Evolutionary conservation across 768 basidiomycete species (phyloP), one percentile per base, ranked within the genome.

Genomic region (Dacryopinax primogenitus): DNA sequence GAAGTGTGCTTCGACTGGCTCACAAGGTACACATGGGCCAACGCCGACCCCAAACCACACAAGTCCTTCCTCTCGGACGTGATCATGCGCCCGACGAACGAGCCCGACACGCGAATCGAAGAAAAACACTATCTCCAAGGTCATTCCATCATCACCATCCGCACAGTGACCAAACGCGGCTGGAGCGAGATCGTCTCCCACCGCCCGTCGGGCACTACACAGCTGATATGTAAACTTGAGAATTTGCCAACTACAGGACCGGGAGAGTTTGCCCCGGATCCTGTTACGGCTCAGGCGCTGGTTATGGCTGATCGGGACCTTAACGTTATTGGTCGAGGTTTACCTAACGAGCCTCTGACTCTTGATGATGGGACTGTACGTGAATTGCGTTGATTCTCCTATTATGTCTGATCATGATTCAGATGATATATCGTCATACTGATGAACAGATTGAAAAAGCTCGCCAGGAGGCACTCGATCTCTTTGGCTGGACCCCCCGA

Each of bases 1-100:
- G 92, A 97, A 72, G 95, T 98, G 35, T 95, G 92, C 75, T 94
- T 98, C 72, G 96, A 99, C 73, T 98, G 94, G 92, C 80, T 99
- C 18, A 88, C 92, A 11, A 82, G 96, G 18, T 96, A 96, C 73
- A 88, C 95, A 0, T 97, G 94, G 70, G 92, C 87, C 15, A 92
- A 88, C 70, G 92, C 92, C 16, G 93, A 96, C 72, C 94, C 95
- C 0, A 84, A 89, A 16, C 92, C 95, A 1, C 84, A 92, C 0
- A 81, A 80, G 33, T 91, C 90, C 0, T 79, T 86, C 62, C 80
- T 97, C 64, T 83, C 81, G 67, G 88, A 93, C 35, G 83, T 93
- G 63, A 80, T 95, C 62, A 86, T 87, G 82, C 83, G 82, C 61
- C 79, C 83, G 13, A 68, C 70, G 44, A 69, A 62, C 30, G 58